Evolutionary conservation across 2,329 filamentous ascomycete genomes (phyloP).

Genomic region (Emergomyces africanus): DNA sequence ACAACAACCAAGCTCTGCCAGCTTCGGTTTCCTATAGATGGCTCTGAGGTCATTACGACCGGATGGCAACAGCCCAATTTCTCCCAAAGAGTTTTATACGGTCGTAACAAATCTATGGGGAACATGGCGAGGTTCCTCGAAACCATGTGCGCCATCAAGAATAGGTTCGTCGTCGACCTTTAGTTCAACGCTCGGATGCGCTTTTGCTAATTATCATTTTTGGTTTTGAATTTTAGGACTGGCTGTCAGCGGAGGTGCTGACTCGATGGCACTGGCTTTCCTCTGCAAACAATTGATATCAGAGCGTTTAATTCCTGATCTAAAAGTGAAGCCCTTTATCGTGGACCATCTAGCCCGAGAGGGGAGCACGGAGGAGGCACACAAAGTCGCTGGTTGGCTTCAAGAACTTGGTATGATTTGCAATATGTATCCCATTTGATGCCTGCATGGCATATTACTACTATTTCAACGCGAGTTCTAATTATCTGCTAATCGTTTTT

Average conservation of each 20-base stretch:
- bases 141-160: neutral
- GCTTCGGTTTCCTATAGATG: neutral
- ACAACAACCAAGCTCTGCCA: neutral
- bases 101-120: slow-evolving; percentile 29
- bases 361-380: slow-evolving; percentile 43
- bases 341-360: slow-evolving; percentile 49
- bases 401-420: slow-evolving; percentile 27
- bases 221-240: slow-evolving; percentile 39
- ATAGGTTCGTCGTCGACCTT: neutral
- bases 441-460: neutral
- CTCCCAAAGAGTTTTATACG: slow-evolving; percentile 33
- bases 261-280: slow-evolving; percentile 90
- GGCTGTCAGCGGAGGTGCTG: slow-evolving; percentile 82
- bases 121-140: slow-evolving; percentile 33
- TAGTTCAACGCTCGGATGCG: neutral
- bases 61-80: slow-evolving; percentile 19
- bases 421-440: neutral
- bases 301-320: slow-evolving; percentile 9
- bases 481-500: neutral
- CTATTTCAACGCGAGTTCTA: neutral
- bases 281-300: slow-evolving; percentile 46
- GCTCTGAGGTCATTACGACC: neutral
- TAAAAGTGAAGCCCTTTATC: slow-evolving; percentile 41
- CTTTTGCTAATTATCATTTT: neutral
- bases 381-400: slow-evolving; percentile 36